Evolutionary conservation across 2,329 filamentous ascomycete species (phyloP), one percentile per base, ranked within the genome.

Genomic region (Didymosphaeria variabile): DNA sequence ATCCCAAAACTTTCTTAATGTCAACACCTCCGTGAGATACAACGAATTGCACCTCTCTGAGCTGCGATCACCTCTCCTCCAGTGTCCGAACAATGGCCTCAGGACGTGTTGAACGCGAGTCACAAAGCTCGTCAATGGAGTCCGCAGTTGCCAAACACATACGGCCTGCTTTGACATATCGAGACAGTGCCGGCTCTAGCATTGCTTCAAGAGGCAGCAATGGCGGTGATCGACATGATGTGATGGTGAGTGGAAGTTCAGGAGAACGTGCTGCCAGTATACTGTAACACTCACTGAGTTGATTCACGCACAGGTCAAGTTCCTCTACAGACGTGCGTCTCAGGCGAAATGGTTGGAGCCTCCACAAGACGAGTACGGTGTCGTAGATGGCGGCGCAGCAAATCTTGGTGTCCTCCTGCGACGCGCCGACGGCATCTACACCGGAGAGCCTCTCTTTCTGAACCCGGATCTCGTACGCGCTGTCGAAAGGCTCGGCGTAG

Each of bases 341-440:
- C 68, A 72, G 46, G 62, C 70, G 19, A 73, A 70, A 62, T 73
- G 71, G 70, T 55, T 72, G n/a, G 66, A 73, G 54, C 65, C 66
- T 42, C 60, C 71, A 46, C 63, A 72, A 57, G 70, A 72, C 62
- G 70, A 73, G 44, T 72, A 66, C 40, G 70, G 71, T 13, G 44
- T 70, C 19, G 65, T 72, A 19, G 70, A 72, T 45, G 59, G 62
- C 19, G 65, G 64, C 47, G 58, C 55, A 8, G 57, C 62, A 21
- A 71, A 67, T 45, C 65, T 72, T 12, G 91, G 91, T 64, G 90
- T 92, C 26, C 79, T 94, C 12, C 79, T 94, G 45, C 86, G 90
- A 64, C 92, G 91, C 70, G 75, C 83, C 17, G 86, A 85, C 65
- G 89, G 88, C 17, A 84, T 88, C 62, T 93, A 93, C 78, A 88